Base-by-base conservation (phyloP, 129 eudicot species). In the Helianthus tuberosus region DNA sequence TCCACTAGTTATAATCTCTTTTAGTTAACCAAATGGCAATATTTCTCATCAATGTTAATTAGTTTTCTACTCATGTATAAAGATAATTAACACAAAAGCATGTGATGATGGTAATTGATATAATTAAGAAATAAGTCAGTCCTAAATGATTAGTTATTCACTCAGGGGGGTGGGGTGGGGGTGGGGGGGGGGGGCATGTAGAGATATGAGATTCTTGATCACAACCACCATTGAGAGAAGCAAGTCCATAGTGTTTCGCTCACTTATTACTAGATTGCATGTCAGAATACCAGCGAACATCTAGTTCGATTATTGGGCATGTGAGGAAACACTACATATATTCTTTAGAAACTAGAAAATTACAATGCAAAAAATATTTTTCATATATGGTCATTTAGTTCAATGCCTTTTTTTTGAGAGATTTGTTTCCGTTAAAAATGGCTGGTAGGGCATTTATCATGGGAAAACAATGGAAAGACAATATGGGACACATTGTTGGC, bases 401-500 rank as follows among this genome's bases (percentile, higher is more conserved):
- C 55, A 52, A 8, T 39, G 41, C 53, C 59, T 54, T 25, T 38
- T 25, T 63, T 61, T 53, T 27, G 66, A 79, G 53, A 68, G 16
- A 75, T 25, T 70, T 76, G n/a, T n/a, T 68, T 59, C 81, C 76
- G 65, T 46, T 13, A 49, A 53, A 77, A 32, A 25, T 73, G 62
- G 53, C 58, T 23, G 53, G 86, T 69, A 64, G 79, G 67, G 9
- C 69, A 43, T 75, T 47, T 46, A 17, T 58, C 57, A 51, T 35
- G 53, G 63, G 76, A 69, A 80, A 72, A 75, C 69, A 54, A 12
- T 47, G 47, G 48, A 54, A 68, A 73, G 68, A 51, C 58, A 44
- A 48, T 78, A 59, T 62, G 69, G 69, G 76, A 64, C 23, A 53
- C 64, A 55, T 74, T 57, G 76, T 29, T 68, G 73, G 74, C 57